These are phyloP conservation scores for Amanita phalloides DNA, from an alignment of 768 basidiomycete genomes.

Conservation along the genomic window DNA sequence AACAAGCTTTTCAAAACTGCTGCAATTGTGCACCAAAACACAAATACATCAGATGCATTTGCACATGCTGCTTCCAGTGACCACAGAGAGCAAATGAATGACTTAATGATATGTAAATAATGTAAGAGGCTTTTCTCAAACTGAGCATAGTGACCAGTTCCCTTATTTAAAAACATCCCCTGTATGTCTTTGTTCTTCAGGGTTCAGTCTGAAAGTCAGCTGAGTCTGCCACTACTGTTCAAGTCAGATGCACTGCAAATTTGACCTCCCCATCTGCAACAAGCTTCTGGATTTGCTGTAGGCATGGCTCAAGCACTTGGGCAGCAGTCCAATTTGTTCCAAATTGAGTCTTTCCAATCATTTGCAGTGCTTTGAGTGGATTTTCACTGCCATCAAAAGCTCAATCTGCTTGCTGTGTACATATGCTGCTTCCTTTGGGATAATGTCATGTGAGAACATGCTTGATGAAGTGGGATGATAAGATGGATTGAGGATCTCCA, in stretches of 20 bases:
- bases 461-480: constrained; percentile 6
- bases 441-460: constrained; percentile 9
- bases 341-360: too few species aligned
- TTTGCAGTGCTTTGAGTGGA: too few species aligned
- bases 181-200: not conserved
- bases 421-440: constrained; percentile 8
- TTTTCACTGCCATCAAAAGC: constrained; percentile 2
- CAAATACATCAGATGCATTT: too few species aligned
- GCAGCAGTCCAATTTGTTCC: too few species aligned
- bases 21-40: too few species aligned
- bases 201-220: too few species aligned
- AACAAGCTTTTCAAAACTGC: too few species aligned
- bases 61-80: constrained; percentile 16
- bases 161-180: constrained; percentile 4
- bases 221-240: too few species aligned
- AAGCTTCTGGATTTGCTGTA: constrained; percentile 1
- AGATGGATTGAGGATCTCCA: constrained; percentile 6
- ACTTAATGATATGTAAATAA: constrained; percentile 12
- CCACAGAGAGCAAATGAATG: constrained; percentile 15
- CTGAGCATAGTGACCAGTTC: constrained; percentile 1
- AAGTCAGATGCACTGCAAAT: constrained; percentile 5
- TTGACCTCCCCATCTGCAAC: constrained; percentile 1
- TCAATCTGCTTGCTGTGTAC: constrained; percentile 2
- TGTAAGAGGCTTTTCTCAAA: constrained; percentile 8
- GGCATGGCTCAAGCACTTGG: constrained; percentile 7